Evolutionary conservation across 169 alveolate genomes (phyloP), one percentile per base, ranked within the genome.

Genomic region (Plasmodium blacklocki): DNA sequence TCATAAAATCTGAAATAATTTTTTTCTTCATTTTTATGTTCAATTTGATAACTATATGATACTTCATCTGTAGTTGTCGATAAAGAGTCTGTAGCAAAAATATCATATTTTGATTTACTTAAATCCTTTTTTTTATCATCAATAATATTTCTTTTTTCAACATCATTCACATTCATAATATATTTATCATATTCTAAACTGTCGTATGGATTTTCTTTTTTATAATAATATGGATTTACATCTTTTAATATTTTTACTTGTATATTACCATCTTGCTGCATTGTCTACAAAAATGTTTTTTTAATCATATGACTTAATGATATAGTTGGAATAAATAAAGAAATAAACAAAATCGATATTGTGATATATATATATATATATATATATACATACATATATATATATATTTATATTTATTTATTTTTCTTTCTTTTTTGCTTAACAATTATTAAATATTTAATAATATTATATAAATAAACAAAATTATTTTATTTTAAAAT

Each of bases 11-110:
- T 11, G 8, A 45, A 50, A 5, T 1, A 8, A 3, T 52, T 80
- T 21, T 78, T 66, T n/a, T 23, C 66, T 19, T 78, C 62, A 19
- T 52, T 45, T 56, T 78, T 78, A 58, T 47, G 59, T 59, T 78
- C 78, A 1, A 29, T 39, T 18, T 45, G 75, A 21, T 9, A 78
- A 12, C 47, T 12, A 66, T 59, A 19, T 6, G 89, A 18, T 6
- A 78, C 11, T 29, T 78, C 89, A 21, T 78, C 89, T 45, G 78
- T 64, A 3, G 89, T 78, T 1, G 75, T 78, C 3, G 76, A 78
- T 6, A 66, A 64, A 0, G 78, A 64, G 66, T 78, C 76, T 12
- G 78, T 15, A 1, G 59, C 50, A 11, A 66, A 50, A 43, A 64
- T 8, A 2, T 78, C 89, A 64, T 64, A 64, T 11, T 78, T 67